phyloP scores from a whole-genome alignment of 805 yeast species.

The Myxozyma monticola region DNA sequence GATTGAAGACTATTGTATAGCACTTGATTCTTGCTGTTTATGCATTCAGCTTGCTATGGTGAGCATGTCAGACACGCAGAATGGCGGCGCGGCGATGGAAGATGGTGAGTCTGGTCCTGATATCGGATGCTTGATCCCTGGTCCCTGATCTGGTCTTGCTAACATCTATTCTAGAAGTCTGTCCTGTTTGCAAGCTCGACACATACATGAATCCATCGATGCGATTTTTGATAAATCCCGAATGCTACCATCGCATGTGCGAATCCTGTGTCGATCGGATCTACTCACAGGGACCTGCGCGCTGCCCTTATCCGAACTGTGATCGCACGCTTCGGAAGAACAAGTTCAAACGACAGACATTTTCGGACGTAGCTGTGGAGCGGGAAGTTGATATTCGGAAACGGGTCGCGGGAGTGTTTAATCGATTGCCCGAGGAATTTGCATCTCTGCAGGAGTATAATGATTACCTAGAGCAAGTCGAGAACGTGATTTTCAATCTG shows the following conservation, averaged over 20 bases:
- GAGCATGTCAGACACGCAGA: no score
- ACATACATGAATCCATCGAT: conserved; percentile 90
- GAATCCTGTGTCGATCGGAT: conserved; percentile 94
- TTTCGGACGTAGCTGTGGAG: conserved; percentile 88
- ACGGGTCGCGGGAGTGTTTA: conserved; percentile 72
- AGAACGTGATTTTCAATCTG: conserved; percentile 74
- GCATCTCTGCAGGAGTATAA: conserved; percentile 60
- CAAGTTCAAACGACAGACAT: conserved; percentile 86
- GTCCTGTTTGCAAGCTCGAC: conserved; percentile 97
- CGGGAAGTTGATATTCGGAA: conserved; percentile 88
- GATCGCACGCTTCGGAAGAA: conserved; percentile 83
- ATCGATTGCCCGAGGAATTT: conserved; percentile 78
- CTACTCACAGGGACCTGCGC: conserved; percentile 91
- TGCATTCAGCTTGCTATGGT: no score
- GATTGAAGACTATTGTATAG: no score
- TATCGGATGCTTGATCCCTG: no score
- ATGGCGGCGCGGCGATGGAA: background rate
- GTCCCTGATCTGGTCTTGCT: no score
- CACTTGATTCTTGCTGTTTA: no score
- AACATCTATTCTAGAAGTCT: no score
- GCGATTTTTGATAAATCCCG: conserved; percentile 90
- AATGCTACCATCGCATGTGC: conserved; percentile 97
- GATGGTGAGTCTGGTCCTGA: background rate
- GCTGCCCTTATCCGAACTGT: conserved; percentile 93
- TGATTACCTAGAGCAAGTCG: conserved; percentile 78